Conservation (phyloP, 768 basidiomycete genomes). For the Tricholomella constricta region DNA sequence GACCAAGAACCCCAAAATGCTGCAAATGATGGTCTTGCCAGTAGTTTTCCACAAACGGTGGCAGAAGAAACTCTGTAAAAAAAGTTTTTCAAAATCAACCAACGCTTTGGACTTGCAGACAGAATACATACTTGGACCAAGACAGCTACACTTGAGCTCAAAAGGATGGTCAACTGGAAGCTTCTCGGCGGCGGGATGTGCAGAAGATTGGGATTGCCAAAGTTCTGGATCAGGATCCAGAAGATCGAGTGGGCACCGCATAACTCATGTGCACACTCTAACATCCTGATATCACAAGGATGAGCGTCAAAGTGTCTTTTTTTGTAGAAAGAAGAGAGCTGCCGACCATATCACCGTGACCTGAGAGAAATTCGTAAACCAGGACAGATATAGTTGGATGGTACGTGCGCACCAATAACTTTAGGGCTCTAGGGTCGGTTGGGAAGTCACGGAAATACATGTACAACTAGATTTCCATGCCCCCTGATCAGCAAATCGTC, state of each 20-base stretch:
- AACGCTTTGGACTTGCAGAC: no score
- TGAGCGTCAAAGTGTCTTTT: no score
- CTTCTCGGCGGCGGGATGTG: background rate
- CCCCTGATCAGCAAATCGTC: no score
- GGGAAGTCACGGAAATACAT: background rate
- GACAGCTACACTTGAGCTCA: background rate
- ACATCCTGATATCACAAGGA: background rate
- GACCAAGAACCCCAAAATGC: no score
- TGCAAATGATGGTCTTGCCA: no score
- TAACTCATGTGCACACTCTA: background rate
- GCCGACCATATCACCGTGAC: no score
- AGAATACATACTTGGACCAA: background rate
- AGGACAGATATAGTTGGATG: no score
- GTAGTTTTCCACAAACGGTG: background rate
- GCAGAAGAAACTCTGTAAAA: background rate
- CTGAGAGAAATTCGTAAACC: no score
- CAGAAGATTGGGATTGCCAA: background rate
- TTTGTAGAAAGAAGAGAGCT: no score
- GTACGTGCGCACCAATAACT: background rate
- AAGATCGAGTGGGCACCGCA: background rate
- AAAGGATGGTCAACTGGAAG: background rate
- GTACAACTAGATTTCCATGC: background rate
- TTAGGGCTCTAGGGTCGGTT: background rate
- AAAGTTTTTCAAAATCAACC: no score
- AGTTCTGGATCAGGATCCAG: background rate